Conservation (phyloP, 31 red algal genomes). For the Bonnemaisonia californica region DNA sequence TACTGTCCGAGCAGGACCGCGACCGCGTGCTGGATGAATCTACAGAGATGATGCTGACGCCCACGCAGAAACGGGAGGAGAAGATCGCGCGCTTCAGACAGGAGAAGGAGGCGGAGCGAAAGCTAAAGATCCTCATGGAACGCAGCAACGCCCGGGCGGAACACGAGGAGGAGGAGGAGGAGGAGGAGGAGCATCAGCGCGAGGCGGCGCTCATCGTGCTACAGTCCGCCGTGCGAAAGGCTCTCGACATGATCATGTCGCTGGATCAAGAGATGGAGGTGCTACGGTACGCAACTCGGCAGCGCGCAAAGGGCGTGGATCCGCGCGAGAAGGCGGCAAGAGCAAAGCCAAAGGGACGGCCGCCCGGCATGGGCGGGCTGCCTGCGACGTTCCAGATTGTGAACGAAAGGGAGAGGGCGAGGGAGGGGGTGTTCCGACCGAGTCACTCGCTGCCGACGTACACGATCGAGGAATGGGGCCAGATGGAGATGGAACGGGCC, state of each 20-base stretch:
- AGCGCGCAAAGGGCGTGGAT: constrained; percentile 45
- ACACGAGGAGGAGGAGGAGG: constrained; percentile 30
- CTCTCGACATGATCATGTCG: constrained; percentile 36
- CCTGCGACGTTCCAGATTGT: constrained; percentile 65
- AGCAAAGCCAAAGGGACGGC: constrained; percentile 21
- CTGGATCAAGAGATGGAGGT: constrained; percentile 58
- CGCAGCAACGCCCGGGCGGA: neutral
- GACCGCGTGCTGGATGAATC: constrained; percentile 24
- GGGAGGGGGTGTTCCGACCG: constrained; percentile 67
- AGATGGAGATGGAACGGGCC: constrained; percentile 61
- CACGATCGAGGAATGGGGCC: constrained; percentile 86
- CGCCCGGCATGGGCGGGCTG: constrained; percentile 31
- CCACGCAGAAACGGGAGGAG: constrained; percentile 46
- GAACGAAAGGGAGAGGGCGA: constrained; percentile 44
- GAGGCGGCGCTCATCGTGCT: constrained; percentile 37
- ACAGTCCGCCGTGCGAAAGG: constrained; percentile 43
- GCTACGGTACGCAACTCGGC: constrained; percentile 42
- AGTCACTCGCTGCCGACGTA: constrained; percentile 81
- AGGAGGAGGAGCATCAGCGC: constrained; percentile 33
- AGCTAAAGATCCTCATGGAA: constrained; percentile 35
- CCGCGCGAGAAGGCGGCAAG: constrained; percentile 55
- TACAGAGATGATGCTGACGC: constrained; percentile 9
- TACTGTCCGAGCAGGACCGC: constrained; percentile 47
- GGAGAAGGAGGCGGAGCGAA: constrained; percentile 50
- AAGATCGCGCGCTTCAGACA: constrained; percentile 66